Evolutionary conservation across 306 rosid genomes (phyloP).

Genomic region (Styphnolobium japonicum): DNA sequence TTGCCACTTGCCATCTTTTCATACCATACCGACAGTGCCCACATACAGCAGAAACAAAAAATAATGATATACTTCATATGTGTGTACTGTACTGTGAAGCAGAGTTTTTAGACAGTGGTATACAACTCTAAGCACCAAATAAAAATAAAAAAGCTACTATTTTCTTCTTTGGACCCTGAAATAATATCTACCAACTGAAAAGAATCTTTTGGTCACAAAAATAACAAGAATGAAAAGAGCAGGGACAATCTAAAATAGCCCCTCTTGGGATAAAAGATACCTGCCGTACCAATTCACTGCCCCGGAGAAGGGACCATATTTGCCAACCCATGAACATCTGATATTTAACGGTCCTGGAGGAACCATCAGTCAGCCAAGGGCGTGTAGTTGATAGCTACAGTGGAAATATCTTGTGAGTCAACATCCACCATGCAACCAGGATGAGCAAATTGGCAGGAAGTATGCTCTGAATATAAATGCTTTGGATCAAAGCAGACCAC

Average conservation of each 20-base stretch:
- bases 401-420: neutral
- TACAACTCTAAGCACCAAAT: neutral
- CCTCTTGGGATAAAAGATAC: neutral
- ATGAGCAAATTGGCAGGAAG: neutral
- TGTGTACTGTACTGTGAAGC: too few relatives aligned
- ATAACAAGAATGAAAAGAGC: neutral
- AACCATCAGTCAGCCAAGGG: neutral
- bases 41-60: neutral
- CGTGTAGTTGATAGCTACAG: neutral
- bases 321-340: neutral
- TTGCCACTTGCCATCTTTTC: too few relatives aligned
- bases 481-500: neutral
- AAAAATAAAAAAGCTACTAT: neutral
- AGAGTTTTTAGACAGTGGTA: too few relatives aligned
- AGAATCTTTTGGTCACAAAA: neutral
- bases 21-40: neutral
- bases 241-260: neutral
- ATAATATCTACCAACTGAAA: neutral
- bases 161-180: neutral
- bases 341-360: neutral
- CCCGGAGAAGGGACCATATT: neutral
- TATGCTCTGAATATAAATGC: slow-evolving; percentile 13
- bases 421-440: neutral
- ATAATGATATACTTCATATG: neutral
- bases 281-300: neutral